A percentile compares a stretch with the other conserved stretches of the same genome.
Conservation (phyloP, 192 early-diverging fungal species). For the Coemansia sp. region DNA sequence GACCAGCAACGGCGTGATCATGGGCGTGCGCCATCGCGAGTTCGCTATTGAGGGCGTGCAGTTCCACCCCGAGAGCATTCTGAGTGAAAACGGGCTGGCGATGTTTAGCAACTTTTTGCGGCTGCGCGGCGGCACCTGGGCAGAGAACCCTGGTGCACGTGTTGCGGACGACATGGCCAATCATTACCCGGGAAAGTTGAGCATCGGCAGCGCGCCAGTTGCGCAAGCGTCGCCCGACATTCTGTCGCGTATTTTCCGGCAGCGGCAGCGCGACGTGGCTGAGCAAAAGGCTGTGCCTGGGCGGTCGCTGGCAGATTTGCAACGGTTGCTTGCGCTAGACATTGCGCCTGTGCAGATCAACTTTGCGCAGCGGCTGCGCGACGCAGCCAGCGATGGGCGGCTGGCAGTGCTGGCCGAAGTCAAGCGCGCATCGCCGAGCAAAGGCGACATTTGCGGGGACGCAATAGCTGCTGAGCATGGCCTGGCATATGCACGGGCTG, state of each 20-base stretch:
- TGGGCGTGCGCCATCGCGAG: constrained; percentile 92
- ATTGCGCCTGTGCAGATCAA: constrained; percentile 78
- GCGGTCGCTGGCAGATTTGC: constrained; percentile 63
- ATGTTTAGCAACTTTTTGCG: constrained; percentile 91
- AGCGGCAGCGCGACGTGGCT: constrained; percentile 78
- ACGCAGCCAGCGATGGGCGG: constrained; percentile 8
- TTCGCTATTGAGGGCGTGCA: constrained; percentile 95
- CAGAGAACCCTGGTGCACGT: constrained; percentile 56
- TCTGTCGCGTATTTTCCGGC: constrained; percentile 76
- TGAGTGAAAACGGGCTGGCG: constrained; percentile 84
- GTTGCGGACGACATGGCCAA: constrained; percentile 17
- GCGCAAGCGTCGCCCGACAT: constrained; percentile 57
- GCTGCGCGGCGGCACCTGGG: constrained; percentile 87
- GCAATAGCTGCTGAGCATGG: constrained; percentile 90
- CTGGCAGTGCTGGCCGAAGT: constrained; percentile 94
- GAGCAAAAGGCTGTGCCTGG: constrained; percentile 73
- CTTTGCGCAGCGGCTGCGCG: constrained; percentile 68
- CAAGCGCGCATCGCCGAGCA: constrained; percentile 96
- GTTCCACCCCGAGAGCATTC: constrained; percentile 97
- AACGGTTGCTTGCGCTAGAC: constrained; percentile 62
- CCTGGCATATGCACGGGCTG: constrained; percentile 79
- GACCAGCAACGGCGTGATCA: constrained; percentile 79
- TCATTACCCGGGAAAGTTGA: constrained; percentile 22
- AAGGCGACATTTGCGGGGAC: constrained; percentile 81
- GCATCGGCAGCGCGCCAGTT: constrained; percentile 2